Conservation (phyloP, 441 rosid genomes). For the Macaranga tanarius region DNA sequence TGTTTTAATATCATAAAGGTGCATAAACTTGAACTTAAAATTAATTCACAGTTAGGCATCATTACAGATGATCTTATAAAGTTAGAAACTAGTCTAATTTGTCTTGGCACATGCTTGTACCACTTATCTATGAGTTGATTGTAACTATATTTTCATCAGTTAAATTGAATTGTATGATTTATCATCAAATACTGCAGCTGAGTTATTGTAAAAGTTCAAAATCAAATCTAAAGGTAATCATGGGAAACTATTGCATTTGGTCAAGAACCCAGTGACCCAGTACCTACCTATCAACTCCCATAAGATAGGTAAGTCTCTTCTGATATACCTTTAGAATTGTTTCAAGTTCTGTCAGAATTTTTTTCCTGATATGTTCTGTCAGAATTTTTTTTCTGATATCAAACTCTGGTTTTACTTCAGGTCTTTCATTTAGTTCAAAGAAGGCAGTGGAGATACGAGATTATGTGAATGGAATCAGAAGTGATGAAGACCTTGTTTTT, state of each 20-base stretch:
- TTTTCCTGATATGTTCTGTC: not conserved
- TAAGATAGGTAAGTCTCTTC: constrained; percentile 38
- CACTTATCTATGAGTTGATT: too few relatives aligned
- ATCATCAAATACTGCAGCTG: not conserved
- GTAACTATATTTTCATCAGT: not conserved
- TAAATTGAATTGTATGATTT: not conserved
- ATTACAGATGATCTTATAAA: too few relatives aligned
- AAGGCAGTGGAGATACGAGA: constrained; percentile 50
- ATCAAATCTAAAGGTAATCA: constrained; percentile 13
- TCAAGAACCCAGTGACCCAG: constrained; percentile 21
- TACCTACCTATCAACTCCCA: constrained; percentile 15
- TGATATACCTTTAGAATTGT: not conserved
- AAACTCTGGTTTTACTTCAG: constrained; percentile 22
- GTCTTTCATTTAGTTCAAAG: constrained; percentile 60
- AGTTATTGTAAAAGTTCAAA: constrained; percentile 22
- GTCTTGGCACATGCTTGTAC: too few relatives aligned
- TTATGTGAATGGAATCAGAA: constrained; percentile 37
- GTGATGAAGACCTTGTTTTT: constrained; percentile 55
- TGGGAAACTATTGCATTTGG: constrained; percentile 19
- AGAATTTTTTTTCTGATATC: not conserved
- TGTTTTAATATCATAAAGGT: too few relatives aligned
- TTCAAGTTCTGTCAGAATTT: not conserved
- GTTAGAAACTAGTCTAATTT: too few relatives aligned
- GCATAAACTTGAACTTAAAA: too few relatives aligned
- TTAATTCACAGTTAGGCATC: too few relatives aligned